Percentiles rank a stretch among this genome's conserved stretches.
Evolutionary conservation across 176 grass and related monocot species (phyloP).

Genomic region (Aegilops bicornis): DNA sequence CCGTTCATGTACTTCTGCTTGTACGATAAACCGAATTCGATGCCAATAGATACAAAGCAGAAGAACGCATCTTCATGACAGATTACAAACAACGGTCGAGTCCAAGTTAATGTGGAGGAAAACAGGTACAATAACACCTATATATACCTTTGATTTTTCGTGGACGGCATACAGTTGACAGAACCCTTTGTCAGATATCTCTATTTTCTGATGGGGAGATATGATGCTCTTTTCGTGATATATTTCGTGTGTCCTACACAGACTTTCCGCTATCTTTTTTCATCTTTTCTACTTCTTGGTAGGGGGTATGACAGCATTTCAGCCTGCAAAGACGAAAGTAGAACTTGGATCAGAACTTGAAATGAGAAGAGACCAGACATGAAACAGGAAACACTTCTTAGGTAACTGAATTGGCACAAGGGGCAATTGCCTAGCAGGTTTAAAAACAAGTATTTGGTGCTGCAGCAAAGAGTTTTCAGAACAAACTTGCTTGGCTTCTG

Average conservation of each 20-base stretch:
- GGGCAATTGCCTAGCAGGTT: background rate
- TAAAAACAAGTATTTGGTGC: background rate
- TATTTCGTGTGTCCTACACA: background rate
- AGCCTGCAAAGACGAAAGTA: slow-evolving; percentile 6
- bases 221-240: background rate
- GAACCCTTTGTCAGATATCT: background rate
- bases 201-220: background rate
- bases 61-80: background rate
- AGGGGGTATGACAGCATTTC: background rate
- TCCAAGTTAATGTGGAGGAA: background rate
- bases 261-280: background rate
- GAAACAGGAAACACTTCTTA: background rate
- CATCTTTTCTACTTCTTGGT: background rate
- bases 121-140: background rate
- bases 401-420: background rate
- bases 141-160: background rate
- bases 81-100: background rate
- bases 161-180: background rate
- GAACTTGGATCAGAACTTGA: slow-evolving; percentile 7
- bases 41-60: no score
- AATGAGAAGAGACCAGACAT: background rate
- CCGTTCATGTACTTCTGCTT: no score
- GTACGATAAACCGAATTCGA: no score
- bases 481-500: slow-evolving; percentile 33
- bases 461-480: background rate